Evolutionary conservation across 2,329 filamentous ascomycete genomes (phyloP), one percentile per base, ranked within the genome.

Genomic region (Dryadomyces quercivorus): DNA sequence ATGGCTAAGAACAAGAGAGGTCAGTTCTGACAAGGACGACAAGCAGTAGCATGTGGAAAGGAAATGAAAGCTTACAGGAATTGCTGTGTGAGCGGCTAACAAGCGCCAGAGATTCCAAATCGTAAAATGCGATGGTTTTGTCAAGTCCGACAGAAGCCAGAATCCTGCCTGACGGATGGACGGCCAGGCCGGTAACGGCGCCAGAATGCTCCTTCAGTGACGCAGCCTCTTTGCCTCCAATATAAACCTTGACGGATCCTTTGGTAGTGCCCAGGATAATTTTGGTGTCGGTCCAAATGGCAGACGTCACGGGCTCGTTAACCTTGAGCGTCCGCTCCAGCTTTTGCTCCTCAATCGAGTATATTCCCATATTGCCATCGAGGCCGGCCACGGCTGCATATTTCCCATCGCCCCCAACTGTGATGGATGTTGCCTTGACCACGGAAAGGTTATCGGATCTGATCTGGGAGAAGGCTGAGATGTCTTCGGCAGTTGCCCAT

Each of bases 91-190:
- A 81, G 61, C 92, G 88, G 54, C 84, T 86, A 49, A 91, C 81
- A 26, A 83, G 80, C 63, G 82, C 80, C 64, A 82, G 75, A 4
- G 74, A 75, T 20, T 76, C 69, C 43, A 96, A 69, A 60, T 97
- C 89, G 69, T 97, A 96, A 58, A 97, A 81, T 2, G 91, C 81
- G 64, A 95, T 90, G 68, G 86, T 92, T 79, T 95, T 96, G 68
- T 98, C 93, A 1, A 82, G 79, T 50, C 92, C 91, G 38, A 93
- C 86, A 0, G 92, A 95, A 2, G 88, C 92, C 49, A 96, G 67
- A 55, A 98, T 81, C 53, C 86, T 81, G 43, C 86, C 87, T 60
- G 86, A 85, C 1, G 93, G 89, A 67, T 98, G 93, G 8, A 91
- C 66, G 40, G 88, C 82, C 55, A 98, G 69, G 5, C 81, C 85